Conservation (phyloP, 2,329 filamentous ascomycete species). For the Calcarisporium arbuscula region DNA sequence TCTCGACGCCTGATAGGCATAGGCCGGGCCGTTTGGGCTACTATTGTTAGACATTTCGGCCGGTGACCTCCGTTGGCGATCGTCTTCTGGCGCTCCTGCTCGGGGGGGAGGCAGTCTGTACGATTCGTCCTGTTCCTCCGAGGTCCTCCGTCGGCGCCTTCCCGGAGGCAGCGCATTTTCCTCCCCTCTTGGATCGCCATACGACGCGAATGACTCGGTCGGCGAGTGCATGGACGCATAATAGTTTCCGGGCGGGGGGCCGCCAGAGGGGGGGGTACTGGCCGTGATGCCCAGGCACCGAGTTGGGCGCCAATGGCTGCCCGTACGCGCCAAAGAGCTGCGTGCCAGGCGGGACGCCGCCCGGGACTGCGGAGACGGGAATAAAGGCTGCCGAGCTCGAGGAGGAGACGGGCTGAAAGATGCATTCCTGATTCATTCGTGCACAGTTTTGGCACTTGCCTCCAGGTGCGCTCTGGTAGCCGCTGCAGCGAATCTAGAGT, state of each 20-base stretch:
- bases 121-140: slow-evolving; percentile 33
- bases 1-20: slow-evolving; percentile 29
- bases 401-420: slow-evolving; percentile 54
- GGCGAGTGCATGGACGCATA: slow-evolving; percentile 38
- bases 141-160: slow-evolving; percentile 29
- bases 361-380: slow-evolving; percentile 51
- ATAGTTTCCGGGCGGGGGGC: slow-evolving; percentile 23
- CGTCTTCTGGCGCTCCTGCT: slow-evolving; percentile 37
- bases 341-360: slow-evolving; percentile 50
- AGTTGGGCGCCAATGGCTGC: slow-evolving; percentile 40
- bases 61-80: slow-evolving; percentile 44
- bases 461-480: slow-evolving; percentile 51
- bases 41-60: slow-evolving; percentile 41
- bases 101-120: slow-evolving; percentile 40
- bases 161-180: slow-evolving; percentile 24
- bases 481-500: slow-evolving; percentile 52
- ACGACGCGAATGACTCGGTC: slow-evolving; percentile 35
- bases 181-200: slow-evolving; percentile 27
- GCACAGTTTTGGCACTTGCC: slow-evolving; percentile 57
- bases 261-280: slow-evolving; percentile 9
- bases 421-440: slow-evolving; percentile 55
- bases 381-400: slow-evolving; percentile 52
- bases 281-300: slow-evolving; percentile 13
- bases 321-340: slow-evolving; percentile 53
- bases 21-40: slow-evolving; percentile 37